Conservation (phyloP, 805 yeast genomes). For the Saccharomycopsis lassenensis region DNA sequence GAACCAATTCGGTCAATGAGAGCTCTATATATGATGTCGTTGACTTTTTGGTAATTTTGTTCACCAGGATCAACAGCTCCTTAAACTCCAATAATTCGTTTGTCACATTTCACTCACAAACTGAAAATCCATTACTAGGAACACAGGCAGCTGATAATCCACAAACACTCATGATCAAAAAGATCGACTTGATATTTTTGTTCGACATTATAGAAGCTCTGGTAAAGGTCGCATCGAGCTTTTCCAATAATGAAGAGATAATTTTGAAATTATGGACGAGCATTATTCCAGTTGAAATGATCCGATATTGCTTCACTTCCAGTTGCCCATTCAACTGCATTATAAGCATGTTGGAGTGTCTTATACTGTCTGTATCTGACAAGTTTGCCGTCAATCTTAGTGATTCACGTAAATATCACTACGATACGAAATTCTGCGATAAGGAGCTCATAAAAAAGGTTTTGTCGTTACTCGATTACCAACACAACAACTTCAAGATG, state of each 20-base stretch:
- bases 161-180: constrained; percentile 8
- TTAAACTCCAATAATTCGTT: no score
- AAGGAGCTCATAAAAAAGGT: constrained; percentile 24
- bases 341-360: constrained; percentile 9
- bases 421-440: constrained; percentile 5
- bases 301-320: constrained; percentile 11
- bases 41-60: no score
- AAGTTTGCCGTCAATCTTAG: constrained; percentile 22
- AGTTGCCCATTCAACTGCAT: constrained; percentile 13
- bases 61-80: no score
- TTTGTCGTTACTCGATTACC: constrained; percentile 30
- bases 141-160: constrained; percentile 4
- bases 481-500: no score
- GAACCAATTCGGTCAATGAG: constrained; percentile 50
- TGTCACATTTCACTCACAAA: no score
- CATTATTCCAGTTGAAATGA: constrained; percentile 8
- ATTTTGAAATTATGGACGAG: constrained; percentile 11
- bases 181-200: constrained; percentile 6
- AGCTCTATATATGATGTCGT: no score
- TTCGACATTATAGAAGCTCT: constrained; percentile 17
- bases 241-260: constrained; percentile 4
- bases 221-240: constrained; percentile 7
- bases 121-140: constrained; percentile 4
- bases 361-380: constrained; percentile 13
- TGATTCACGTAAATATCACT: constrained; percentile 15